These are phyloP conservation scores for Aspergillus felis DNA, from an alignment of 2,329 filamentous ascomycete species.

Conservation along the genomic window DNA sequence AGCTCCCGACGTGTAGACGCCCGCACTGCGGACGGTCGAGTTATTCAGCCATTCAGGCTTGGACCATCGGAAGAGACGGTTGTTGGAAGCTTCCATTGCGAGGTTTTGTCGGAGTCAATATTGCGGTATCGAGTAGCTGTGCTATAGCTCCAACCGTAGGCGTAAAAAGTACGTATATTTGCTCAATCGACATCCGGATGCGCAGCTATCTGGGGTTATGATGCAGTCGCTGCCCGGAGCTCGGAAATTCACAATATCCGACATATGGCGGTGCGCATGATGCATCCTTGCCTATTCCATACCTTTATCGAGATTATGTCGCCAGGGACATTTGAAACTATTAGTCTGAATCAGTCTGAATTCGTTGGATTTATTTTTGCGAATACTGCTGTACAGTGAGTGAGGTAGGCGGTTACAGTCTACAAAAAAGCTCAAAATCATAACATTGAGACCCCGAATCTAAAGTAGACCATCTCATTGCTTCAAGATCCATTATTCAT, in stretches of 20 bases:
- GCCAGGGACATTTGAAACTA: no score
- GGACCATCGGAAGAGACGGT: slow-evolving; percentile 63
- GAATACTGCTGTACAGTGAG: no score
- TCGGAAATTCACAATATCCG: slow-evolving; percentile 17
- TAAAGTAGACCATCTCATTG: background rate
- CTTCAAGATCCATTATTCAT: slow-evolving; percentile 8
- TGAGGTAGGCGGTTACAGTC: background rate
- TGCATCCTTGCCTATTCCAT: background rate
- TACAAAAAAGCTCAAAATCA: background rate
- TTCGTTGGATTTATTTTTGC: background rate
- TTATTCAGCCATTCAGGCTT: slow-evolving; percentile 66
- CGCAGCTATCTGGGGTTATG: slow-evolving; percentile 10
- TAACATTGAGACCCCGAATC: background rate
- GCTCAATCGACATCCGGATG: background rate
- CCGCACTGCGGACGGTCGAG: slow-evolving; percentile 58
- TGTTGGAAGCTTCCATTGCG: slow-evolving; percentile 43
- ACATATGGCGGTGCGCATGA: background rate
- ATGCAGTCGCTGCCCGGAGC: slow-evolving; percentile 14
- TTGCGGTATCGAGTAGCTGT: background rate
- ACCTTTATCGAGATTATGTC: background rate
- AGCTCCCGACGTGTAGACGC: slow-evolving; percentile 64
- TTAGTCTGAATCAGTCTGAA: no score
- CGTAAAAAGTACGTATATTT: background rate
- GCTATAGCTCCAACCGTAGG: background rate
- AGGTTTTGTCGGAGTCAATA: background rate